Base-by-base conservation (phyloP, 805 yeast genomes). In the Ogataea paraovalis region DNA sequence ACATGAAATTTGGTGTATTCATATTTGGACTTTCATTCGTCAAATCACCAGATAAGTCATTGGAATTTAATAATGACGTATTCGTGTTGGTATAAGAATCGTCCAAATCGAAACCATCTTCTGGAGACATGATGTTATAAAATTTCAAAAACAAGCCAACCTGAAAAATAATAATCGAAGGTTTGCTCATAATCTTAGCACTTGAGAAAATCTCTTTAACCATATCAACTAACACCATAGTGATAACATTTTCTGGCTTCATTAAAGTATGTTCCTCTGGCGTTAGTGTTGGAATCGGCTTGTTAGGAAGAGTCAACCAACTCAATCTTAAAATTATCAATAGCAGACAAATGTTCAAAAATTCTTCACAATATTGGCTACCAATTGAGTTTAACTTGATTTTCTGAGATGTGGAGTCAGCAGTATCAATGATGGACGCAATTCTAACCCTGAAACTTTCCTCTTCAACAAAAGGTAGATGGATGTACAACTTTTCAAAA, bases 391-490 rank as follows among this genome's bases (percentile, higher is more conserved):
- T 27, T n/a, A 60, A 50, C 32, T 52, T 55, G 19, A 67, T 61
- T 44, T 60, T 60, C 41, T 66, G 66, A 14, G 62, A 58, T 39
- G 50, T 65, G 65, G 45, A 49, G 42, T 70, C 71, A 22, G 64
- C 66, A 1, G 62, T 44, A 13, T 82, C 85, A 28, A 82, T 64
- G 6, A 81, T 72, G 21, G 70, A 58, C 1, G 65, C 53, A 16
- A 80, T 61, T 42, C 74, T 73, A 18, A 54, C 54, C 45, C 72
- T 72, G 59, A 80, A 78, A 9, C 69, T 68, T 44, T 55, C 66
- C 59, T 84, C 88, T 61, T 84, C 89, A 30, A 84, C 64, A 51
- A 76, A 80, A 2, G 94, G 91, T 55, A 84, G 70, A 47, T 76
- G 82, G 13, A 86, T 76, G 59, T 85, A 85, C 4, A 84, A 64